Percentiles rank a stretch among this genome's conserved stretches.
Evolutionary conservation across 2,329 filamentous ascomycete species (phyloP).

Genomic region (Colletotrichum acutatum): DNA sequence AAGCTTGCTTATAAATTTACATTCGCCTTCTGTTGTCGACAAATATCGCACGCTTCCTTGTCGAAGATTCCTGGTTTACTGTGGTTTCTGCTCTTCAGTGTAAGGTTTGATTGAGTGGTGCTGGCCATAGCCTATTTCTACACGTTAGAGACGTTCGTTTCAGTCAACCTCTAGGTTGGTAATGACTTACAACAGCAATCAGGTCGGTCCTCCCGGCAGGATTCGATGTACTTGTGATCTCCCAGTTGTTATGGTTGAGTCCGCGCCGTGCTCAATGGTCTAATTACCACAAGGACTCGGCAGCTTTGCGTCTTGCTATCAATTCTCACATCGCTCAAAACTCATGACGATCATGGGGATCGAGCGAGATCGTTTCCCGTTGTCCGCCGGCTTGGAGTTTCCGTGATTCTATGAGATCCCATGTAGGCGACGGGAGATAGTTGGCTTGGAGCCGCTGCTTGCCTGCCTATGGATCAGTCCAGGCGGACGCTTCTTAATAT

Average conservation of each 20-base stretch:
- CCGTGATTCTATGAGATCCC: neutral
- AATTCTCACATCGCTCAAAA: neutral
- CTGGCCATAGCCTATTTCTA: neutral
- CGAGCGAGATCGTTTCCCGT: neutral
- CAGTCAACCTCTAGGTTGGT: neutral
- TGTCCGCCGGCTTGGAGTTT: neutral
- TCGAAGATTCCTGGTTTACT: neutral
- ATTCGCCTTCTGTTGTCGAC: constrained; percentile 10
- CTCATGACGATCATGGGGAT: neutral
- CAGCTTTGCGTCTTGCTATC: neutral
- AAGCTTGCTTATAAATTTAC: neutral
- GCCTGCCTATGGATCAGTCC: neutral
- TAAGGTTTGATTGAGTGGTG: neutral
- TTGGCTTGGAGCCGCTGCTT: neutral
- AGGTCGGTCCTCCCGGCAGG: neutral
- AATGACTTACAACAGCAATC: neutral
- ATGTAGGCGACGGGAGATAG: neutral
- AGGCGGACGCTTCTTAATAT: neutral
- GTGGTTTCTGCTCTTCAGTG: neutral
- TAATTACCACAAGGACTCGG: neutral
- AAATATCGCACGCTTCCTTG: constrained; percentile 5
- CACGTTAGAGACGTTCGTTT: neutral
- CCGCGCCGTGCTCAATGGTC: neutral
- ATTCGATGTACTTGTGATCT: neutral
- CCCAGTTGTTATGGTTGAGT: neutral